A percentile compares a stretch with the other conserved stretches of the same genome.
These are phyloP conservation scores for Talaromyces borbonicus DNA, from an alignment of 495 filamentous ascomycete species.

Conservation along the genomic window DNA sequence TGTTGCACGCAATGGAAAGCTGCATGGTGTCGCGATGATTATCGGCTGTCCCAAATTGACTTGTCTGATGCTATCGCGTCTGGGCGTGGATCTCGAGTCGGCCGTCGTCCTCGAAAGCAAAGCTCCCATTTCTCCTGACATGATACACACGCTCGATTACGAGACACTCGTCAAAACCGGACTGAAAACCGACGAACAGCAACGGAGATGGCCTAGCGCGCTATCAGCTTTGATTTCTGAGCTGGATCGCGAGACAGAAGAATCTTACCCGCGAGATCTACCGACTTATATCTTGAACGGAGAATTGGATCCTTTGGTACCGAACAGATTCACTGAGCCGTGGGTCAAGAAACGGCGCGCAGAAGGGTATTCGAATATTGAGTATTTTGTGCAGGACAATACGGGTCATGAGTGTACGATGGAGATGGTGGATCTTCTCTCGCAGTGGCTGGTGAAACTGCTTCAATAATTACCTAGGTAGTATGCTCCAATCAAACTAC, in stretches of 20 bases:
- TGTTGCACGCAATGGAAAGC: background rate
- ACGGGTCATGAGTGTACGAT: constrained; percentile 4
- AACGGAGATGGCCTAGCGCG: background rate
- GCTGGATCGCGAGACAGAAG: background rate
- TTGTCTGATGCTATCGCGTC: background rate
- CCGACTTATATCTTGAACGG: constrained; percentile 6
- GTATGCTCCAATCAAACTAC: no score
- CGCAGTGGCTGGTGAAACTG: background rate
- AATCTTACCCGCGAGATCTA: constrained; percentile 1
- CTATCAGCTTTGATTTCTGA: background rate
- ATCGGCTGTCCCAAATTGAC: constrained; percentile 2
- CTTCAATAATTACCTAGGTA: background rate
- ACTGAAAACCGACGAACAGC: constrained; percentile 2
- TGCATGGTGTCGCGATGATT: constrained; percentile 3
- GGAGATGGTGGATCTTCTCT: constrained; percentile 4
- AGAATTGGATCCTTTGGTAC: constrained; percentile 1
- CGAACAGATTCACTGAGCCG: constrained; percentile 1
- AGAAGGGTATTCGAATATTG: constrained; percentile 3
- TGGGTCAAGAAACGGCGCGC: background rate
- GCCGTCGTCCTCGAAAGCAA: background rate
- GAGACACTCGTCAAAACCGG: background rate
- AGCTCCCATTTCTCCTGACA: background rate
- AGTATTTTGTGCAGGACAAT: constrained; percentile 7
- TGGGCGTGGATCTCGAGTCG: background rate
- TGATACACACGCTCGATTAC: background rate